Evolutionary conservation across 441 rosid species (phyloP).

Genomic region (Adansonia gregorii): DNA sequence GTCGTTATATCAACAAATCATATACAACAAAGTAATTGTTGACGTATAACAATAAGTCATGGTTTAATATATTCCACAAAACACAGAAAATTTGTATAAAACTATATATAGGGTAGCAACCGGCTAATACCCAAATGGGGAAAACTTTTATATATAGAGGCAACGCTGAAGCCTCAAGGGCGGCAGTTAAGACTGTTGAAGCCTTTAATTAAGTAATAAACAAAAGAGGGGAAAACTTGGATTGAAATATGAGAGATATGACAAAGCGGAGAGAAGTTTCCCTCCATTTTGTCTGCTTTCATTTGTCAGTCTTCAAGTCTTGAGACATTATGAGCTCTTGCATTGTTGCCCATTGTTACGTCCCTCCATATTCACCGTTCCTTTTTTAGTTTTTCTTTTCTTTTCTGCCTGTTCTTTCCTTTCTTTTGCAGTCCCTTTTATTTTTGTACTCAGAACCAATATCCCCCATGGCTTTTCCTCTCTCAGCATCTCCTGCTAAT

Average conservation of each 20-base stretch:
- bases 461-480: constrained; percentile 28
- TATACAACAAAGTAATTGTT: too few species aligned
- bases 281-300: constrained; percentile 38
- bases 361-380: constrained; percentile 31
- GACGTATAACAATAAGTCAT: too few species aligned
- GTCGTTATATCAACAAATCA: too few species aligned
- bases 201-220: neutral
- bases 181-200: constrained; percentile 19
- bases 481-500: constrained; percentile 17
- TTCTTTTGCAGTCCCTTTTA: constrained; percentile 22
- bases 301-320: constrained; percentile 32
- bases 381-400: constrained; percentile 20
- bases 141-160: neutral
- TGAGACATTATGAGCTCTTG: neutral
- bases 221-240: neutral
- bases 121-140: too few species aligned
- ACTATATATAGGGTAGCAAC: too few species aligned
- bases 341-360: constrained; percentile 38
- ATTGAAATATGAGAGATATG: neutral
- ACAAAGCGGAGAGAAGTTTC: neutral
- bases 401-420: constrained; percentile 25
- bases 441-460: neutral
- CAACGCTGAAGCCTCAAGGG: neutral
- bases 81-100: too few species aligned
- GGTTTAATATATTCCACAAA: too few species aligned